phyloP scores from a whole-genome alignment of 2,329 filamentous ascomycete genomes.

The Colletotrichum abscissum region DNA sequence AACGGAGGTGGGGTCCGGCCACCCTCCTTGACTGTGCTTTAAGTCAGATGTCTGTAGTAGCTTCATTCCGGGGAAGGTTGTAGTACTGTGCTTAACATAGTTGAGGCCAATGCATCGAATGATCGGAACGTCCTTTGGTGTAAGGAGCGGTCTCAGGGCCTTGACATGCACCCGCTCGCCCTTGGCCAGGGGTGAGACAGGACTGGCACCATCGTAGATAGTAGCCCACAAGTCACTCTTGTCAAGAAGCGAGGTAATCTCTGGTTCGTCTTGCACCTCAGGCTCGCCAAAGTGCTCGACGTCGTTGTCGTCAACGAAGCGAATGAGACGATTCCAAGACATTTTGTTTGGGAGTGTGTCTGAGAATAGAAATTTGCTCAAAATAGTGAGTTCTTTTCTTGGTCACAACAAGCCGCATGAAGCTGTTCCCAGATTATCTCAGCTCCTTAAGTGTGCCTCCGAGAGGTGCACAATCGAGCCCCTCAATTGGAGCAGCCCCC shows the following conservation, averaged over 20 bases:
- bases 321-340: conserved; percentile 46
- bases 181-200: conserved; percentile 39
- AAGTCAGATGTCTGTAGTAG: not conserved
- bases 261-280: conserved; percentile 40
- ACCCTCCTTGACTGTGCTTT: conserved; percentile 58
- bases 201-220: conserved; percentile 44
- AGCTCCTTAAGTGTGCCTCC: conserved; percentile 8
- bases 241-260: conserved; percentile 40
- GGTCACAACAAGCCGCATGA: not conserved
- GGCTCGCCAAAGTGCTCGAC: conserved; percentile 48
- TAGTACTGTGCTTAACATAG: conserved; percentile 49
- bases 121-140: conserved; percentile 47
- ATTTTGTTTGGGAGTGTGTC: not conserved
- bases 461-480: not conserved
- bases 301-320: conserved; percentile 48
- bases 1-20: conserved; percentile 62
- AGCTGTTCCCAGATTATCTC: not conserved
- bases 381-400: not conserved
- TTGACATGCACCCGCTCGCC: conserved; percentile 46
- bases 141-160: conserved; percentile 43
- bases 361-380: not conserved
- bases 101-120: conserved; percentile 50
- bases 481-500: not conserved
- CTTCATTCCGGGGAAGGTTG: not conserved
- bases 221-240: conserved; percentile 43